Percentiles rank a stretch among this genome's conserved stretches.
Conservation (phyloP, 2,329 filamentous ascomycete species). For the Drechslerella dactyloides region DNA sequence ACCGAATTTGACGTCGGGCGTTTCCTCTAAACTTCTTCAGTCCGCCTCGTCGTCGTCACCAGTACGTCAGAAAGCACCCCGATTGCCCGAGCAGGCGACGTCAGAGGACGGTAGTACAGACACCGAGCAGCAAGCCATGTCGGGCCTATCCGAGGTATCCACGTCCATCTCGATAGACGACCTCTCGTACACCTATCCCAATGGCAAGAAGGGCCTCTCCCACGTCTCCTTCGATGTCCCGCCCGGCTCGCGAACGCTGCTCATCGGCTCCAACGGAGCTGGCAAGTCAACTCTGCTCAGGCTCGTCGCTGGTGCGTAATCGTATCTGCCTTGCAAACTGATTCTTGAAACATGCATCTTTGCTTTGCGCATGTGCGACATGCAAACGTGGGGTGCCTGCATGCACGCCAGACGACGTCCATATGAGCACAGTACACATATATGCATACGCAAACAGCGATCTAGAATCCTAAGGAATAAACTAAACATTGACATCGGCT, state of each 20-base stretch:
- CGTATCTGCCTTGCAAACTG: not conserved
- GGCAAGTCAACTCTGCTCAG: slow-evolving; percentile 97
- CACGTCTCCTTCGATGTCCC: slow-evolving; percentile 79
- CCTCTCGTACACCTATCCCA: slow-evolving; percentile 87
- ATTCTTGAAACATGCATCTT: not conserved
- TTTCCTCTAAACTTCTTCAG: not conserved
- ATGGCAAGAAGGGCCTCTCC: slow-evolving; percentile 78
- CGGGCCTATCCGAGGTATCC: slow-evolving; percentile 15
- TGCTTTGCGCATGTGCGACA: too few relatives aligned
- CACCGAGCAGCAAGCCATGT: slow-evolving; percentile 20
- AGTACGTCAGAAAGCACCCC: too few relatives aligned
- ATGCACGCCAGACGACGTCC: too few relatives aligned
- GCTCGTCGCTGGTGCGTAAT: slow-evolving; percentile 65
- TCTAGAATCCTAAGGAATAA: too few relatives aligned
- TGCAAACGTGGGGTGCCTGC: too few relatives aligned
- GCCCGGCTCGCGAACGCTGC: slow-evolving; percentile 80
- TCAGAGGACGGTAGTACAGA: not conserved
- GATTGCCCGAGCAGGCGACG: not conserved
- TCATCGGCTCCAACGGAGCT: slow-evolving; percentile 95
- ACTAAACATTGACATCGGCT: not conserved
- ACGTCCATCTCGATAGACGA: slow-evolving; percentile 70
- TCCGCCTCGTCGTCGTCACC: too few relatives aligned
- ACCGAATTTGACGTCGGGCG: not conserved
- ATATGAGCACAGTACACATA: too few relatives aligned
- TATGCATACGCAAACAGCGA: too few relatives aligned